Evolutionary conservation across 176 grass and related monocot species (phyloP), one percentile per base, ranked within the genome.

Genomic region (Oryza punctata): DNA sequence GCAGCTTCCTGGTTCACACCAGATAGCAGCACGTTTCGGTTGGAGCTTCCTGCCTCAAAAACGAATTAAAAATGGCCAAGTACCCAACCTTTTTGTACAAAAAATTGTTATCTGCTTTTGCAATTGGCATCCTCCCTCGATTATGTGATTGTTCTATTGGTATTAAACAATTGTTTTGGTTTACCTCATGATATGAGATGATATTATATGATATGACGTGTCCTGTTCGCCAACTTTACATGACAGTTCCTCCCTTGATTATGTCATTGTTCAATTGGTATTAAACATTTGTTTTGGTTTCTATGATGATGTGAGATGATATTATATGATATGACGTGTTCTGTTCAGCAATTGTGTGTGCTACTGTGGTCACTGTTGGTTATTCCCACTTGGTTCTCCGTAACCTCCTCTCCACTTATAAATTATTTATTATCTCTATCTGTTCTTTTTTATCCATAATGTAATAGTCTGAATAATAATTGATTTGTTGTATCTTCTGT

Each of bases 1-100:
- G 63, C 72, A 77, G 57, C 80, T 88, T 88, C 86, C 43, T 77
- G 49, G 47, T n/a, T n/a, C n/a, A n/a, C n/a, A n/a, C n/a, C n/a
- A n/a, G n/a, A n/a, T n/a, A n/a, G n/a, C n/a, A n/a, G n/a, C n/a
- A n/a, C n/a, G n/a, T 60, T 71, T 78, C 54, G 2, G 40, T 64
- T 50, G 85, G 69, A 50, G 35, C 38, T 26, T 6, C 13, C 43
- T 59, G 65, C 33, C 47, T 43, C 74, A 24, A 12, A 13, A 16
- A 1, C 29, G 26, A 15, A 76, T 71, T 0, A n/a, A n/a, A n/a
- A n/a, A 77, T 29, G 28, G 75, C 29, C 79, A 77, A 54, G 16
- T 54, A 16, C 1, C 15, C 50, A 1, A 47, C 28, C 85, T 23
- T 82, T 28, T 35, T 71, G 28, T 18, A 28, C 10, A 64, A 64